phyloP scores from a whole-genome alignment of 177 flowering plant species.

The Vitis hybrid region DNA sequence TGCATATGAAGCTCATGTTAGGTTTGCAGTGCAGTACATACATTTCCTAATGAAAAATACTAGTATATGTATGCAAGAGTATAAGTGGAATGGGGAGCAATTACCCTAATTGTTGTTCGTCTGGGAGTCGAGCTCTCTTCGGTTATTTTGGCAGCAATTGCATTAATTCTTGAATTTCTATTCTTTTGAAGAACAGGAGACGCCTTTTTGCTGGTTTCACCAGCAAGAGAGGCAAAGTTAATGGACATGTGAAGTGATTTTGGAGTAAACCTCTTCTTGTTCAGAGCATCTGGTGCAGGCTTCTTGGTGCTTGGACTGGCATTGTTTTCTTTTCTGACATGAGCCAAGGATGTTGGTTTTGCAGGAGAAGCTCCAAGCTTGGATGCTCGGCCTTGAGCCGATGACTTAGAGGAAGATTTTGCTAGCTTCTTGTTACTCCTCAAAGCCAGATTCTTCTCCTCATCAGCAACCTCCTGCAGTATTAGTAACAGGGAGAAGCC shows the following conservation, averaged over 20 bases:
- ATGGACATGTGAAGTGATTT: slow-evolving; percentile 65
- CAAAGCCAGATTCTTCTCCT: slow-evolving; percentile 20
- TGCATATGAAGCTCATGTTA: slow-evolving; percentile 13
- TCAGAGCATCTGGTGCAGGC: slow-evolving; percentile 18
- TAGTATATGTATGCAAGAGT: background rate
- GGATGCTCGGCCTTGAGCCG: slow-evolving; percentile 24
- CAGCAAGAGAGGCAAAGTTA: slow-evolving; percentile 35
- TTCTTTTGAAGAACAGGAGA: slow-evolving; percentile 27
- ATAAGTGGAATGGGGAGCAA: background rate
- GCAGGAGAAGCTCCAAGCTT: slow-evolving; percentile 30
- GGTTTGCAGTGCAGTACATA: background rate
- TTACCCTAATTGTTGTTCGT: slow-evolving; percentile 44
- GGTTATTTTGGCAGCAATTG: slow-evolving; percentile 26
- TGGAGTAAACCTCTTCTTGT: slow-evolving; percentile 36
- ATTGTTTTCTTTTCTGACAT: slow-evolving; percentile 24
- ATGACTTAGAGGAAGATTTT: slow-evolving; percentile 27
- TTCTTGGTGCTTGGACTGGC: slow-evolving; percentile 27
- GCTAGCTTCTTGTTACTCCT: slow-evolving; percentile 25
- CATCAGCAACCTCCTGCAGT: slow-evolving; percentile 30
- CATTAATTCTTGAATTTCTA: slow-evolving; percentile 21
- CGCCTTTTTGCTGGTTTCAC: slow-evolving; percentile 28
- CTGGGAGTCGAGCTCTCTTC: slow-evolving; percentile 25
- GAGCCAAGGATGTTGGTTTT: slow-evolving; percentile 23
- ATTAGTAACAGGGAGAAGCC: background rate
- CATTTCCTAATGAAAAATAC: background rate